A percentile compares a stretch with the other conserved stretches of the same genome.
Evolutionary conservation across 306 rosid genomes (phyloP).

Genomic region (Biancaea sappan): DNA sequence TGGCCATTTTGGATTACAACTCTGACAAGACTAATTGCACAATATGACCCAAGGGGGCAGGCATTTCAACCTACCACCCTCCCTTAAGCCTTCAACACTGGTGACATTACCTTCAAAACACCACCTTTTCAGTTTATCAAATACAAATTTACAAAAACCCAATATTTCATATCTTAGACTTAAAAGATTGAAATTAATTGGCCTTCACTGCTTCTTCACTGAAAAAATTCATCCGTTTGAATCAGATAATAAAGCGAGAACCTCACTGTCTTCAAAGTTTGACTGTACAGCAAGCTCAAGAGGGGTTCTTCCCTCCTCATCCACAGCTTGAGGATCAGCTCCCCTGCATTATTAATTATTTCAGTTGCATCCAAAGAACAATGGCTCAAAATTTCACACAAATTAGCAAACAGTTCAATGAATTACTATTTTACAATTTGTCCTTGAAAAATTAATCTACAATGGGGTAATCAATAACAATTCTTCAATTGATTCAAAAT

Average conservation of each 20-base stretch:
- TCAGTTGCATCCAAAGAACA: slow-evolving; percentile 27
- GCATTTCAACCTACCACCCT: slow-evolving; percentile 72
- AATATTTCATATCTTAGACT: slow-evolving; percentile 44
- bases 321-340: slow-evolving; percentile 81
- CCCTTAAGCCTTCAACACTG: slow-evolving; percentile 48
- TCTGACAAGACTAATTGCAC: slow-evolving; percentile 46
- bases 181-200: slow-evolving; percentile 43
- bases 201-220: slow-evolving; percentile 26
- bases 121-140: slow-evolving; percentile 54
- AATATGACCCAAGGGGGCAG: slow-evolving; percentile 60
- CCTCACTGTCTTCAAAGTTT: slow-evolving; percentile 63
- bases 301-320: slow-evolving; percentile 86
- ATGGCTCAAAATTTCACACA: neutral
- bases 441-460: neutral
- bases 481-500: neutral
- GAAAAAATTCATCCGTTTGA: slow-evolving; percentile 62
- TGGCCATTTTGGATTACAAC: slow-evolving; percentile 64
- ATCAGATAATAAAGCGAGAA: slow-evolving; percentile 62
- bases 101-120: slow-evolving; percentile 48
- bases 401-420: neutral
- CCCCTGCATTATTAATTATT: slow-evolving; percentile 66
- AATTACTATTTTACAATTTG: neutral
- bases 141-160: slow-evolving; percentile 70
- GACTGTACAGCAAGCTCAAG: slow-evolving; percentile 70
- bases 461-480: neutral